Base-by-base conservation (phyloP, 2,329 filamentous ascomycete genomes). In the Canariomyces notabilis region DNA sequence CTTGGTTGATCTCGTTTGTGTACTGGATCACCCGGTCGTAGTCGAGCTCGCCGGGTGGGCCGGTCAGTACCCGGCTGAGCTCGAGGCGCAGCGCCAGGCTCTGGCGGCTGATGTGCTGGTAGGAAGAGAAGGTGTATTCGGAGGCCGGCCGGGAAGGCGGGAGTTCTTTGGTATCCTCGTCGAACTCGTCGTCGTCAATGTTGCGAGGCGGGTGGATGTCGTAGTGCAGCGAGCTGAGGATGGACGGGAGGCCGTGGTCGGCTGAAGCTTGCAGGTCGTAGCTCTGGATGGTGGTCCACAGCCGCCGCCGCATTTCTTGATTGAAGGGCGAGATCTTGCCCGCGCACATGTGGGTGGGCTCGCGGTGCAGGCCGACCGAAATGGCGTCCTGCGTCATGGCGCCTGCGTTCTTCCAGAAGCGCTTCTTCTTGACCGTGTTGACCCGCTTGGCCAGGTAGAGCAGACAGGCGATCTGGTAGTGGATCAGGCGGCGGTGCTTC, bases 341-440 rank as follows among this genome's bases (percentile, higher is more conserved):
- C 15, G 66, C n/a, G n/a, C n/a, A 68, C 65, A 79, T 75, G 48
- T 74, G 70, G 55, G 74, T 74, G 3, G 77, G 77, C 57, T 82
- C 79, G 15, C 75, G 74, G 55, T 82, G 79, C 37, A 82, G 66
- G 14, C 77, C 78, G 22, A 81, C 73, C 2, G 74, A 73, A 47
- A 82, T 74, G 44, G 74, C 77, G 42, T 81, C 75, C 38, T 77
- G 76, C 12, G 80, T 72, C 46, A 82, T 66, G 5, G 72, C 68
- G 0, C 78, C 77, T 1, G 78, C 69, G 32, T 71, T 69, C 14
- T 75, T 78, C 78, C 78, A 82, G 61, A 79, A 81, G 11, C 76
- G 70, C 69, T 82, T 82, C 71, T 82, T 82, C 67, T 81, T 80
- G 53, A 82, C 73, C 2, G 74, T 77, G 62, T 82, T 82, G 52